Percentiles rank a stretch among this genome's conserved stretches.
These are phyloP conservation scores for Exutisphaerella laricina DNA, from an alignment of 2,329 filamentous ascomycete genomes.

Conservation along the genomic window DNA sequence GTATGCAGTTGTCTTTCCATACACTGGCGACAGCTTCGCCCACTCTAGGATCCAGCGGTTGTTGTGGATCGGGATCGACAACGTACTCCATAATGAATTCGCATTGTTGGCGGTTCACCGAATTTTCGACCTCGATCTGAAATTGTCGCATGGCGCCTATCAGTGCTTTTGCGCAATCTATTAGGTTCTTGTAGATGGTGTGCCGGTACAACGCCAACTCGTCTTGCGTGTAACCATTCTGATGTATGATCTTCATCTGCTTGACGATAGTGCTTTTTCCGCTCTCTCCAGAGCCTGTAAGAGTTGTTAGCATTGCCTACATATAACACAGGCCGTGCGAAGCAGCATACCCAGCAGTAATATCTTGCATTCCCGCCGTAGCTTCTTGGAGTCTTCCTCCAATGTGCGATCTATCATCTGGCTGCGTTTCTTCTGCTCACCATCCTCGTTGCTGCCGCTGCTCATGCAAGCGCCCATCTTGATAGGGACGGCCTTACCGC, in stretches of 20 bases:
- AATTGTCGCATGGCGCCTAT: conserved; percentile 91
- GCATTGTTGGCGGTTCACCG: conserved; percentile 66
- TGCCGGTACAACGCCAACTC: conserved; percentile 91
- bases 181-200: conserved; percentile 96
- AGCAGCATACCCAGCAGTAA: conserved; percentile 73
- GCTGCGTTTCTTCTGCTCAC: conserved; percentile 89
- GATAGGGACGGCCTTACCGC: conserved; percentile 23
- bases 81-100: conserved; percentile 82
- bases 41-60: conserved; percentile 72
- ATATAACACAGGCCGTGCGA: neutral
- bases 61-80: conserved; percentile 84
- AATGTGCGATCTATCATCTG: conserved; percentile 90
- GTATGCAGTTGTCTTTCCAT: conserved; percentile 83
- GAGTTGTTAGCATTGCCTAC: conserved; percentile 13
- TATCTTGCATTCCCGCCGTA: conserved; percentile 98
- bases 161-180: conserved; percentile 93
- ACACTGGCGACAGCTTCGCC: conserved; percentile 77
- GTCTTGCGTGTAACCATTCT: conserved; percentile 93
- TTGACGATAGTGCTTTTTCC: conserved; percentile 99
- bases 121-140: conserved; percentile 68
- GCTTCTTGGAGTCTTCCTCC: conserved; percentile 86
- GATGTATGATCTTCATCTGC: conserved; percentile 99
- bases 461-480: conserved; percentile 93
- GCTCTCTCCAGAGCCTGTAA: conserved; percentile 86
- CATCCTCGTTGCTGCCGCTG: conserved; percentile 75